A percentile compares a stretch with the other conserved stretches of the same genome.
phyloP scores from a whole-genome alignment of 2,329 filamentous ascomycete genomes.

The Fusarium sp. region DNA sequence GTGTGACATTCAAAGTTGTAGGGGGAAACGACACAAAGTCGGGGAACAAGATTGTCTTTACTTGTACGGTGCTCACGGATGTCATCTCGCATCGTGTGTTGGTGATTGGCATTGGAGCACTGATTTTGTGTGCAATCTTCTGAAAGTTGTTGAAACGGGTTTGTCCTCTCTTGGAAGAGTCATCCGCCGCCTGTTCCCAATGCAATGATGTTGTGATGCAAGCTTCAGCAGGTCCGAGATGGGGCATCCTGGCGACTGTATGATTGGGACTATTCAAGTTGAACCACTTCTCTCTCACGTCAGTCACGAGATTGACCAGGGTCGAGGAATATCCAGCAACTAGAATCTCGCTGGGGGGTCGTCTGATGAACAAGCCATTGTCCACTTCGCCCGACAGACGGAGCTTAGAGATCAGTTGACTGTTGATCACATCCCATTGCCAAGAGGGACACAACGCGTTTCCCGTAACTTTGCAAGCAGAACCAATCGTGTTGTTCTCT shows the following conservation, averaged over 20 bases:
- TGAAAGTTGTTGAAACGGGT: conserved; percentile 32
- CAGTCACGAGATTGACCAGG: conserved; percentile 24
- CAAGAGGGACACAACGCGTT: conserved; percentile 39
- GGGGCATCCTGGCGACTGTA: conserved; percentile 39
- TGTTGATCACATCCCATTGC: conserved; percentile 42
- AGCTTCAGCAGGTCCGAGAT: conserved; percentile 33
- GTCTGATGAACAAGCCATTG: conserved; percentile 26
- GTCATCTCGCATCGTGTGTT: conserved; percentile 34
- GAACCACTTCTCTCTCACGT: conserved; percentile 34
- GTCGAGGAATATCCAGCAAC: conserved; percentile 28
- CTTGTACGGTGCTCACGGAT: conserved; percentile 7
- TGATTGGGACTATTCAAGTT: conserved; percentile 38
- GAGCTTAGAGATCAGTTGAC: conserved; percentile 36
- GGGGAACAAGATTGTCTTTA: conserved; percentile 17
- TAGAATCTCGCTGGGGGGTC: conserved; percentile 30
- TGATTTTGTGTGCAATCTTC: conserved; percentile 33
- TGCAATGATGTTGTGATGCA: conserved; percentile 36
- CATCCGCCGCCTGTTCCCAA: conserved; percentile 36
- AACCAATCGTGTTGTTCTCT: conserved; percentile 17
- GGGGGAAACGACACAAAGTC: conserved; percentile 32
- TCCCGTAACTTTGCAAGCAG: conserved; percentile 23
- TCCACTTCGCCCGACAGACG: conserved; percentile 26
- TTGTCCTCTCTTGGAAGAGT: conserved; percentile 24
- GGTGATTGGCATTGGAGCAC: conserved; percentile 30
- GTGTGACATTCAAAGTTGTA: conserved; percentile 16